Conservation (phyloP, 176 grass and related monocot genomes). For the Metroxylon sagu region DNA sequence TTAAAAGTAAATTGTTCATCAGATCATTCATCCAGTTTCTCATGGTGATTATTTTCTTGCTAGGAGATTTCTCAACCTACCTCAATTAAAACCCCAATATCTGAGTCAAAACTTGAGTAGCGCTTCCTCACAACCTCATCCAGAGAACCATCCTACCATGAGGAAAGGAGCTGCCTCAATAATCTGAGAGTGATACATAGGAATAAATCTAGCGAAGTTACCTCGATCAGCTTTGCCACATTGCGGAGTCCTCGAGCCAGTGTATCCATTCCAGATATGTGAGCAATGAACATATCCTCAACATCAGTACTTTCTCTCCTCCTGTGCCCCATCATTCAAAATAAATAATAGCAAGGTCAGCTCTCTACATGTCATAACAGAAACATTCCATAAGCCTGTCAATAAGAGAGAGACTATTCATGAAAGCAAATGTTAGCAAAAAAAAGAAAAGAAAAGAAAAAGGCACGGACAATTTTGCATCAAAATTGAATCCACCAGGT, state of each 20-base stretch:
- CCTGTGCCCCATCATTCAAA: constrained; percentile 28
- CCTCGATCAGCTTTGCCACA: constrained; percentile 71
- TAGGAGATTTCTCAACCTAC: constrained; percentile 11
- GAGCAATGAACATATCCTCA: constrained; percentile 89
- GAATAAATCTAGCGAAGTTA: constrained; percentile 26
- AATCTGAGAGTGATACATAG: not conserved
- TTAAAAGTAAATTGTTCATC: constrained; percentile 1
- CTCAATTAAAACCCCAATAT: constrained; percentile 74
- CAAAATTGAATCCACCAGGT: constrained; percentile 97
- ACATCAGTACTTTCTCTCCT: constrained; percentile 98
- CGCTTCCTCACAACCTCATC: constrained; percentile 80
- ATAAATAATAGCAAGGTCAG: constrained; percentile 11
- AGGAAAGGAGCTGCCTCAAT: not conserved
- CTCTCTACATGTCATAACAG: not conserved
- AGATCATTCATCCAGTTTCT: no score
- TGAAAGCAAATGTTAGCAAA: not conserved
- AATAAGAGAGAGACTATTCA: no score
- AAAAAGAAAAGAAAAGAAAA: constrained; percentile 11
- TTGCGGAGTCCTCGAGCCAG: constrained; percentile 78
- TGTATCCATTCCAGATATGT: constrained; percentile 96
- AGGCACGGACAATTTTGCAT: constrained; percentile 72
- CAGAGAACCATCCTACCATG: constrained; percentile 69
- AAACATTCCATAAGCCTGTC: no score
- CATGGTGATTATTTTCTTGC: no score
- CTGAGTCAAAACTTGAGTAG: constrained; percentile 87